Percentiles rank a stretch among this genome's conserved stretches.
Evolutionary conservation across 129 eudicot genomes (phyloP).

Genomic region (Tagetes patula): DNA sequence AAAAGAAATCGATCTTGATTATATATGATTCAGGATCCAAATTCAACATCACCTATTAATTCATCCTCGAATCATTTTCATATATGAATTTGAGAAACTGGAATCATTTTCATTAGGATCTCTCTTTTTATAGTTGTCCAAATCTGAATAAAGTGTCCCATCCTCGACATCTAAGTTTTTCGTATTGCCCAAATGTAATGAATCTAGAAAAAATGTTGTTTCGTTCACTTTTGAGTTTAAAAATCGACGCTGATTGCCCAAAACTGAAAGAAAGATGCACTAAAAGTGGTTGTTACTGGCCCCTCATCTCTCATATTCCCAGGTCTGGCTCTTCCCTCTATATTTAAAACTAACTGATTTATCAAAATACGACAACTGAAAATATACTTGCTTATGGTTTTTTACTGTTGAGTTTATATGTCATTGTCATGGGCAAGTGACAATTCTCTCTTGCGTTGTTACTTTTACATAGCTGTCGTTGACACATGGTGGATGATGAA

Average conservation of each 20-base stretch:
- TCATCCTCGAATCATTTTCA: no score
- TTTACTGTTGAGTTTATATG: no score
- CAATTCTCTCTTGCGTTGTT: no score
- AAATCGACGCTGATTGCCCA: neutral
- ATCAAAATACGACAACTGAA: neutral
- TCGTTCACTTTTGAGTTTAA: neutral
- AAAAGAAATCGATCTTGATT: no score
- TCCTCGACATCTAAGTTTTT: neutral
- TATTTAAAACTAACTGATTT: neutral
- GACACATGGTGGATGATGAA: no score
- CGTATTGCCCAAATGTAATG: no score
- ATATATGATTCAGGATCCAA: no score
- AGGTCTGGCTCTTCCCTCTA: neutral
- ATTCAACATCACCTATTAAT: no score
- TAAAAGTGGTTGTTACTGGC: constrained; percentile 6
- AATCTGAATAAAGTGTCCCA: neutral
- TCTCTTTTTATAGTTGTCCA: neutral
- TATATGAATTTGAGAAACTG: neutral
- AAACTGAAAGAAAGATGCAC: constrained; percentile 11
- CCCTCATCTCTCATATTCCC: constrained; percentile 1
- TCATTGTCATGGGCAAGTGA: no score
- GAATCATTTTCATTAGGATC: constrained; percentile 1
- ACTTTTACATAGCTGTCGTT: no score
- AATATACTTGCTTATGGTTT: neutral
- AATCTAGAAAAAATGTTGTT: no score